Conservation (phyloP, 164 flowering plant species). For the Cinnamomum chago region DNA sequence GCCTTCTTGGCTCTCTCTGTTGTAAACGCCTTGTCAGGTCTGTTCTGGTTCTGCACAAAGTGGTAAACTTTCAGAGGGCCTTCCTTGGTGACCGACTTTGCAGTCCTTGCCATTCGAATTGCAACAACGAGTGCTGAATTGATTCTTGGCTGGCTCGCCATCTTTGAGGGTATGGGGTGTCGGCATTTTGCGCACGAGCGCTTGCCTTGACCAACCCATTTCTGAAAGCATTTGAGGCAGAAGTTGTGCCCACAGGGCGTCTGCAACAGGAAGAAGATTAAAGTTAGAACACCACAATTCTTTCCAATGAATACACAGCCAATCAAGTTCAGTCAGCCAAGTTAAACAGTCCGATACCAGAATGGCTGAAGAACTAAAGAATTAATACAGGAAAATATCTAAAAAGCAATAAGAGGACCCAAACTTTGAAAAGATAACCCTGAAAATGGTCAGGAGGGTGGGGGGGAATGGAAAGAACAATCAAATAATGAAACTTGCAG, state of each 20-base stretch:
- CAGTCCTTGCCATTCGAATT: slow-evolving; percentile 57
- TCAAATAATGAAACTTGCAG: too few relatives aligned
- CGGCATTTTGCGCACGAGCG: slow-evolving; percentile 72
- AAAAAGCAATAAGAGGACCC: too few relatives aligned
- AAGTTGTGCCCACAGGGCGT: slow-evolving; percentile 93
- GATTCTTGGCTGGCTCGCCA: slow-evolving; percentile 64
- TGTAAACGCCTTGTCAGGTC: slow-evolving; percentile 68
- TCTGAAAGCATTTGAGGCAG: slow-evolving; percentile 81
- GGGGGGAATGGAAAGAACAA: too few relatives aligned
- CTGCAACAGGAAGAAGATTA: slow-evolving; percentile 28
- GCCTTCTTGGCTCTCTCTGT: slow-evolving; percentile 66
- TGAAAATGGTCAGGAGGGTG: too few relatives aligned
- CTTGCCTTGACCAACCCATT: slow-evolving; percentile 70
- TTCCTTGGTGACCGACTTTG: slow-evolving; percentile 22
- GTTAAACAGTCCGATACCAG: too few relatives aligned
- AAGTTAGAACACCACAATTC: too few relatives aligned
- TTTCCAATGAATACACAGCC: too few relatives aligned
- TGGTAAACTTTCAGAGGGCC: slow-evolving; percentile 34
- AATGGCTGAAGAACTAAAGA: too few relatives aligned
- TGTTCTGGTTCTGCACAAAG: slow-evolving; percentile 47
- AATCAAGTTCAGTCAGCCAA: too few relatives aligned
- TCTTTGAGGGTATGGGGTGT: slow-evolving; percentile 37
- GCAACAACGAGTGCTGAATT: slow-evolving; percentile 63
- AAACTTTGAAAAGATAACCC: too few relatives aligned
- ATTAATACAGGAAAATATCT: too few relatives aligned